Evolutionary conservation across 805 yeast species (phyloP), one percentile per base, ranked within the genome.

Genomic region (Cyberlindnera mrakii): DNA sequence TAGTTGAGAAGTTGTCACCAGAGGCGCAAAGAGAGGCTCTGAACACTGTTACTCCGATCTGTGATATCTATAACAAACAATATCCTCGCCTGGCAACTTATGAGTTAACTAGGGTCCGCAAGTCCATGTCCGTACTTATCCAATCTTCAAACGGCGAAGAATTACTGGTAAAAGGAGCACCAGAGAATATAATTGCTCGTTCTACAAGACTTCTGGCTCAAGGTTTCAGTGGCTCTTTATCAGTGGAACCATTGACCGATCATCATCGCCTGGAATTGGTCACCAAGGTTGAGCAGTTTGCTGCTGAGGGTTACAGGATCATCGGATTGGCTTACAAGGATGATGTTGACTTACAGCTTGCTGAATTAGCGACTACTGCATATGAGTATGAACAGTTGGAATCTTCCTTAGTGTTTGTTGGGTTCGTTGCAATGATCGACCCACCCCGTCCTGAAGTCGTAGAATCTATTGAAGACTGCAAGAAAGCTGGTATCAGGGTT

Each of bases 131-230:
- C 13, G 76, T 75, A 3, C 51, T 74, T 15, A 68, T 70, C 35
- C 47, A 54, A 17, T 50, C 64, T 14, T 35, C 46, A 14, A 52
- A 58, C 18, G 49, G 46, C 4, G 27, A 32, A 18, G 60, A 63
- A 29, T 50, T 70, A 30, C 67, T 70, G 41, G 70, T 76, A 14
- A 76, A 76, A 53, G 82, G 81, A 47, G 81, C 81, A 0, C 79
- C 78, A 19, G 82, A 76, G 57, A 63, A 71, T 40, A 52, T 76
- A 33, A 53, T 77, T 36, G 59, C 56, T 2, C 60, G 73, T 41
- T 74, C 77, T 40, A 57, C 63, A 19, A 59, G 53, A 30, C 65
- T 71, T 59, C 53, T 65, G 33, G 66, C 64, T 18, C 61, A 62
- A 38, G 41, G 52, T 3, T 45, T 52, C 31, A 53, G 54, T 10